Evolutionary conservation across 352 stramenopile species (phyloP).

Genomic region (Thraustochytrium sp.): DNA sequence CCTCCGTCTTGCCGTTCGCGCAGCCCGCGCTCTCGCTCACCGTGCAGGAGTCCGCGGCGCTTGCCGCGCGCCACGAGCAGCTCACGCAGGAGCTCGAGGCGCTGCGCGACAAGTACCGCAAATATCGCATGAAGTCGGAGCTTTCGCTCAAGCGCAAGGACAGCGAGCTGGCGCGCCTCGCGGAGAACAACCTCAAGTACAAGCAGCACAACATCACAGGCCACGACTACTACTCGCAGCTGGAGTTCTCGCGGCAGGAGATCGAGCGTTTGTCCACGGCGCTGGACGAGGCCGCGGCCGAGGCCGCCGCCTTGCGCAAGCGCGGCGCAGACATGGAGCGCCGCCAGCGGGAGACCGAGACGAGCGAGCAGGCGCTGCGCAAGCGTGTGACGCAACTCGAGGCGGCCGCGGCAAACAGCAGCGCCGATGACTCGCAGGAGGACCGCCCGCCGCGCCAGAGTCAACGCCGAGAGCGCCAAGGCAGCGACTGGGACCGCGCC

Average conservation of each 20-base stretch:
- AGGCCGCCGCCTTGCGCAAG: not conserved
- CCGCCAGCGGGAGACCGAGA: not conserved
- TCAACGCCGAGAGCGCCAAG: no score
- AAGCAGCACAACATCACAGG: conserved; percentile 21
- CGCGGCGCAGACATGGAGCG: not conserved
- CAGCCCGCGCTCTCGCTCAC: not conserved
- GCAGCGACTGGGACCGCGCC: no score
- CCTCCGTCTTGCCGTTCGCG: not conserved
- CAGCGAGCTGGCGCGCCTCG: not conserved
- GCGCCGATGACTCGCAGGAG: no score
- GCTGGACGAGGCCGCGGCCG: not conserved
- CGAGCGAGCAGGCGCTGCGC: not conserved
- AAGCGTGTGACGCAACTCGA: not conserved
- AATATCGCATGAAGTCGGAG: not conserved
- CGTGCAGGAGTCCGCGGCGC: not conserved
- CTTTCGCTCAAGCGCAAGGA: conserved; percentile 17
- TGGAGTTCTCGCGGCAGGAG: not conserved
- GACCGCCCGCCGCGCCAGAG: no score
- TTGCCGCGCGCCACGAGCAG: not conserved
- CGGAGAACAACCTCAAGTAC: conserved; percentile 2
- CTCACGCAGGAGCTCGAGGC: not conserved
- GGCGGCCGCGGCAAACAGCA: no score
- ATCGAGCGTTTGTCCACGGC: not conserved
- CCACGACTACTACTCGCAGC: conserved; percentile 33
- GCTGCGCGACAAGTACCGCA: not conserved